Evolutionary conservation across 2,329 filamentous ascomycete species (phyloP), one percentile per base, ranked within the genome.

Genomic region (Penicillium sp.): DNA sequence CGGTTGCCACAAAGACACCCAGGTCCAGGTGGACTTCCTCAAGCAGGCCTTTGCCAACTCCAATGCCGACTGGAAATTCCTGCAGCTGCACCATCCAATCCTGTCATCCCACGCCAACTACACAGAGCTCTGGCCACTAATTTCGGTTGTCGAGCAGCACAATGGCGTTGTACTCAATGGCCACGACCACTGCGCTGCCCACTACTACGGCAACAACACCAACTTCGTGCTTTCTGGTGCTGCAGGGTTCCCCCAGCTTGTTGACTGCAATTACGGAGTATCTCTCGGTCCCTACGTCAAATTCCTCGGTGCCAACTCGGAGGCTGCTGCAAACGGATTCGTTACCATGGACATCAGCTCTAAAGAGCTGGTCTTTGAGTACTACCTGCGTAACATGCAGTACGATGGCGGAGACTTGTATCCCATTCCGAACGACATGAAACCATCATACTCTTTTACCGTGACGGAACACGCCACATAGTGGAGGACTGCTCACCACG

Each of bases 181-280:
- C 9, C 64, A 66, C 47, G 64, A 66, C 45, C 64, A 66, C 59
- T 66, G 64, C 38, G 40, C 65, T 26, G 64, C 59, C 0, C 64
- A 66, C 56, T 66, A 64, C 59, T 38, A 60, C n/a, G 49, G 47
- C 38, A 54, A 66, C 24, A 60, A 62, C 14, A 66, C 59, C 3
- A 56, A 66, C 59, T 66, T 64, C 24, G 62, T 66, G 24, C 59
- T 66, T 45, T 60, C 59, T 5, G 56, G 56, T 33, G 56, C 49
- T 5, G 56, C 56, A 21, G 56, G 56, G 2, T 58, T 51, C 46
- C 51, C 56, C 7, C 21, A 58, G 30, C 38, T 3, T 35, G 64
- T 63, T 12, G 64, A 66, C 48, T 66, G 64, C 50, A 66, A 66
- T 57, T 60, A 64, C 21, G 64, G 64, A n/a, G 53, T 61, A 18